Conservation (phyloP, 2,329 filamentous ascomycete species). For the Microdochium bolleyi region DNA sequence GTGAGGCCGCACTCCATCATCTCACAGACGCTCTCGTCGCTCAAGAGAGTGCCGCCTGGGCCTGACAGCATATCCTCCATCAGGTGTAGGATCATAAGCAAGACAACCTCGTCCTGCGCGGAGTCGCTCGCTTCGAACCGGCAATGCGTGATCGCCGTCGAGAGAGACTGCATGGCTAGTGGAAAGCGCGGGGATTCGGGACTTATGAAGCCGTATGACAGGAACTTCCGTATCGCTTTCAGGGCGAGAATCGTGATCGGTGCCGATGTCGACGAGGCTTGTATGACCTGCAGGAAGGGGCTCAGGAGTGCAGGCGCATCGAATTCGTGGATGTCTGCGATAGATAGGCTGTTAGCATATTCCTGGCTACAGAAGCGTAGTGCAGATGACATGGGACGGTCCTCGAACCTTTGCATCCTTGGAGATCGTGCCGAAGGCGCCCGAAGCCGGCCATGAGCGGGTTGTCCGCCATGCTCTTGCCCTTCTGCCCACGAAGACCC, state of each 20-base stretch:
- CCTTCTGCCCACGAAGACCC: constrained; percentile 90
- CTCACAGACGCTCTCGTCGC: constrained; percentile 95
- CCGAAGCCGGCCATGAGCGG: constrained; percentile 94
- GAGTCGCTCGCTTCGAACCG: constrained; percentile 96
- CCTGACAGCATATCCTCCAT: constrained; percentile 99
- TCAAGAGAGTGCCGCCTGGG: constrained; percentile 84
- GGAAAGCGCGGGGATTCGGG: constrained; percentile 78
- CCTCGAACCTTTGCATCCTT: constrained; percentile 65
- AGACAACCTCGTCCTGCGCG: constrained; percentile 88
- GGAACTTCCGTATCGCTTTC: constrained; percentile 90
- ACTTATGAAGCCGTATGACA: constrained; percentile 87
- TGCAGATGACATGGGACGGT: not conserved
- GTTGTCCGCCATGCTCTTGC: constrained; percentile 95
- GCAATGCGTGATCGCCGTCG: constrained; percentile 93
- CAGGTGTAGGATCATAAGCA: constrained; percentile 86
- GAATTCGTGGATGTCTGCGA: constrained; percentile 72
- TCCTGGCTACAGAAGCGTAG: not conserved
- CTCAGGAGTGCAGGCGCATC: constrained; percentile 85
- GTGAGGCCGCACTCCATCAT: constrained; percentile 99
- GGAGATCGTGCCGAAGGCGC: constrained; percentile 78
- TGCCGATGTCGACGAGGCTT: constrained; percentile 90
- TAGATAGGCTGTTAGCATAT: constrained; percentile 13
- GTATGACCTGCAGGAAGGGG: constrained; percentile 93
- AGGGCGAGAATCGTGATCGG: constrained; percentile 93
- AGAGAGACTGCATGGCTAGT: constrained; percentile 88